Evolutionary conservation across 164 flowering plant species (phyloP), one percentile per base, ranked within the genome.

Genomic region (Vitis riparia): DNA sequence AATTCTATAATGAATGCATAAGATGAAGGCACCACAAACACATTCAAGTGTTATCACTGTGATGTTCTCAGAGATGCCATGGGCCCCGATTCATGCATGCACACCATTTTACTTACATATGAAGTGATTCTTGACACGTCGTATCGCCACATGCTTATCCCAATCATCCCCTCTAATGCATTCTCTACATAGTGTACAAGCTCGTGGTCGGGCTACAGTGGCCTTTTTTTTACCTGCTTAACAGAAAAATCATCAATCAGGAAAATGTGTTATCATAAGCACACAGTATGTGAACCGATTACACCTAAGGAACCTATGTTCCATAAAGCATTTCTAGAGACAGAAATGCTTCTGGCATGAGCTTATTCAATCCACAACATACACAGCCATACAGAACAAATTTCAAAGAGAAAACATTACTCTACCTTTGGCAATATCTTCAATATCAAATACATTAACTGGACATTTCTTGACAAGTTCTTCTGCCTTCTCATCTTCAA

Each of bases 41-140:
- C 44, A 37, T 37, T 37, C 44, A 37, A 37, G 7, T 37, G 44
- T 37, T 37, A 37, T 37, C 44, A 37, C 44, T 37, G 44, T 37
- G 44, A 37, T 37, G 7, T 37, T 6, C 44, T 37, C 44, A 37
- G 44, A 37, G 27, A 37, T 37, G 44, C 44, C 44, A 37, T 37
- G 5, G 15, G 16, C 11, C n/a, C 57, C 55, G 27, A n/a, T 1
- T 64, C 5, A 64, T 61, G 50, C 61, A 63, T 44, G 13, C 63
- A 61, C 47, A 3, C 51, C 7, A 37, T 37, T 37, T 32, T 49
- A 84, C 99, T 89, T 89, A 95, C 99, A 95, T 73, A 93, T 92
- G 79, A 95, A 91, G 81, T 93, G 99, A 75, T 95, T 89, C 77
- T 87, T 93, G 50, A 91, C 92, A 69, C 97, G 92, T 52, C 86